Conservation (phyloP, 2,329 filamentous ascomycete species). For the Didymella keratinophila region DNA sequence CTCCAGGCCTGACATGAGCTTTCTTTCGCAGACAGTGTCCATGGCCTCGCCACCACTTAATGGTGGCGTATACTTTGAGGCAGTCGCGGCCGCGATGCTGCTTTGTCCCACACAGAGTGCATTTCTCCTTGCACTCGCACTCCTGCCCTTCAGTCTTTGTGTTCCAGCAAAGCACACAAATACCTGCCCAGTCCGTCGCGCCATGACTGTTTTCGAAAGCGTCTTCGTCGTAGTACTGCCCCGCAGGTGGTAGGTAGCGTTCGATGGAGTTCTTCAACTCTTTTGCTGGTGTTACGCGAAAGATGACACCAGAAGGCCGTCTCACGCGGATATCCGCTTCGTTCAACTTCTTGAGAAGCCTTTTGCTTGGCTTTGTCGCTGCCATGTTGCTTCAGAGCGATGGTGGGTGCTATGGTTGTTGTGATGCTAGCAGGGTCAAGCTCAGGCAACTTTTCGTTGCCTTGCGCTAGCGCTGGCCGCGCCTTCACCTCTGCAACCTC, state of each 20-base stretch:
- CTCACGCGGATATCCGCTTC: neutral
- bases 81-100: neutral
- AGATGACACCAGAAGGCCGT: neutral
- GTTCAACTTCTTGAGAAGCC: neutral
- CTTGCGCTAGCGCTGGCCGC: neutral
- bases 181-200: neutral
- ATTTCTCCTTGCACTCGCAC: neutral
- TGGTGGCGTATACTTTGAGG: neutral
- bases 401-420: neutral
- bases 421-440: neutral
- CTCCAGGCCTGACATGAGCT: neutral
- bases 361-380: neutral
- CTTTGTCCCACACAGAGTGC: neutral
- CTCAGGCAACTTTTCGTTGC: neutral
- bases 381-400: neutral
- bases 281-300: neutral
- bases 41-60: slow-evolving; percentile 1
- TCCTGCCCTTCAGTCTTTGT: neutral
- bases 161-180: slow-evolving; percentile 1
- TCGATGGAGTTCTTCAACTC: neutral
- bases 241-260: neutral
- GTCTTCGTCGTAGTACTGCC: neutral
- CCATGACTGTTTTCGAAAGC: neutral
- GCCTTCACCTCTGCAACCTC: neutral
- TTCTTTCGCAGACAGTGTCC: neutral